These are phyloP conservation scores for Nakaseomyces bracarensis DNA, from an alignment of 1,139 yeast species.

Conservation along the genomic window DNA sequence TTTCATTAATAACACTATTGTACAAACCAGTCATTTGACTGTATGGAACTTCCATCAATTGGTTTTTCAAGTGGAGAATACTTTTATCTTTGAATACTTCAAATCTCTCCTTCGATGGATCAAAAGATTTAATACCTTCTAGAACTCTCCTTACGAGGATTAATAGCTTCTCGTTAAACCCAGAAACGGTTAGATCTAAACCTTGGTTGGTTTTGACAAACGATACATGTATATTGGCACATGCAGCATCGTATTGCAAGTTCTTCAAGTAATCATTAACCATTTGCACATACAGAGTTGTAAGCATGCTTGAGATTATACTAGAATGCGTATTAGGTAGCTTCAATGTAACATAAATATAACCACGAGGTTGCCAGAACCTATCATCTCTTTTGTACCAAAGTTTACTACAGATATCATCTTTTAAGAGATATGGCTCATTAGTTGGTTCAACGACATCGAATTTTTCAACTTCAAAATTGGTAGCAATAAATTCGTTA, in stretches of 20 bases:
- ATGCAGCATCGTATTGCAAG: constrained; percentile 67
- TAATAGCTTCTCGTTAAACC: constrained; percentile 76
- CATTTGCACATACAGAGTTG: constrained; percentile 58
- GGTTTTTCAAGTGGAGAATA: constrained; percentile 56
- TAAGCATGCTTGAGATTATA: constrained; percentile 47
- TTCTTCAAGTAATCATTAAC: constrained; percentile 71
- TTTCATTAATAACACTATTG: constrained; percentile 58
- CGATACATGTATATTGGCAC: constrained; percentile 64
- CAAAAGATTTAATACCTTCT: constrained; percentile 43
- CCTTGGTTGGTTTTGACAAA: constrained; percentile 64
- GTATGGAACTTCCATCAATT: constrained; percentile 68
- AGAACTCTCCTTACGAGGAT: constrained; percentile 55
- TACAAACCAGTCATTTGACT: constrained; percentile 60
- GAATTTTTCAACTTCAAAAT: constrained; percentile 51
- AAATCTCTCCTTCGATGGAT: constrained; percentile 52
- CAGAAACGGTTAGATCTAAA: constrained; percentile 54
- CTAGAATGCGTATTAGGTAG: constrained; percentile 55
- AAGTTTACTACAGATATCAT: constrained; percentile 39
- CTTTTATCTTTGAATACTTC: constrained; percentile 57
- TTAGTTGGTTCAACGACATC: constrained; percentile 35
- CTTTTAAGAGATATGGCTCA: constrained; percentile 43
- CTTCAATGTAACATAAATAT: constrained; percentile 55
- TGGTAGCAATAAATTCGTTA: constrained; percentile 74
- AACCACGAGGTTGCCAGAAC: constrained; percentile 82
- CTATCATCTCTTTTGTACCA: constrained; percentile 93